Conservation (phyloP, 225 moss, liverwort and hornwort genomes). For the Asterella californica region DNA sequence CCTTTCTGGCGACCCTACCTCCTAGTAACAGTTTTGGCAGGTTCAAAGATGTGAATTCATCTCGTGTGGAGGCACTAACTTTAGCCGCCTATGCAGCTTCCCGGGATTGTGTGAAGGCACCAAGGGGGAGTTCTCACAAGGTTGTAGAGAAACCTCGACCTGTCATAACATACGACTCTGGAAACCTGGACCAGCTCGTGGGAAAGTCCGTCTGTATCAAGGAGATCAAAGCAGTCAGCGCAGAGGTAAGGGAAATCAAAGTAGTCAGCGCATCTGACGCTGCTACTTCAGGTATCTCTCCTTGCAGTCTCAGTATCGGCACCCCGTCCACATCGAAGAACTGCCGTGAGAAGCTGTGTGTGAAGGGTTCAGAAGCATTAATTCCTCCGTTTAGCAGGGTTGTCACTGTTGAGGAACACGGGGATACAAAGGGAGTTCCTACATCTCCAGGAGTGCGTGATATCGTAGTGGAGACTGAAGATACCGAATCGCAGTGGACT, state of each 20-base stretch:
- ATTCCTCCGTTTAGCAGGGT: slow-evolving; percentile 39
- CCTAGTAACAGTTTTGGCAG: slow-evolving; percentile 58
- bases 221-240: slow-evolving; percentile 9
- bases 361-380: slow-evolving; percentile 51
- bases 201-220: slow-evolving; percentile 49
- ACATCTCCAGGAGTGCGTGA: slow-evolving; percentile 41
- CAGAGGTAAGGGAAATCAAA: slow-evolving; percentile 44
- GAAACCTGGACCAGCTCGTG: slow-evolving; percentile 41
- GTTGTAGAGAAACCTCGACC: slow-evolving; percentile 59
- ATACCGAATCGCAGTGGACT: slow-evolving; percentile 85
- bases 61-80: slow-evolving; percentile 67
- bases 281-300: slow-evolving; percentile 35
- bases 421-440: slow-evolving; percentile 61
- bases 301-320: slow-evolving; percentile 60
- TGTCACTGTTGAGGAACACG: slow-evolving; percentile 50
- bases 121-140: slow-evolving; percentile 70
- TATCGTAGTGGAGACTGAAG: slow-evolving; percentile 55
- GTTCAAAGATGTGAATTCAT: slow-evolving; percentile 66
- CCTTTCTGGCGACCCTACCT: slow-evolving; percentile 82
- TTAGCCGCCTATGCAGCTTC: slow-evolving; percentile 46
- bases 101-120: slow-evolving; percentile 66
- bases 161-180: slow-evolving; percentile 51
- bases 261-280: slow-evolving; percentile 36
- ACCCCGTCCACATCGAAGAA: slow-evolving; percentile 54
- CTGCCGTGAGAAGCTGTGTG: slow-evolving; percentile 59